A percentile compares a stretch with the other conserved stretches of the same genome.
These are phyloP conservation scores for Lasiodiplodia theobromae DNA, from an alignment of 2,329 filamentous ascomycete genomes.

Conservation along the genomic window DNA sequence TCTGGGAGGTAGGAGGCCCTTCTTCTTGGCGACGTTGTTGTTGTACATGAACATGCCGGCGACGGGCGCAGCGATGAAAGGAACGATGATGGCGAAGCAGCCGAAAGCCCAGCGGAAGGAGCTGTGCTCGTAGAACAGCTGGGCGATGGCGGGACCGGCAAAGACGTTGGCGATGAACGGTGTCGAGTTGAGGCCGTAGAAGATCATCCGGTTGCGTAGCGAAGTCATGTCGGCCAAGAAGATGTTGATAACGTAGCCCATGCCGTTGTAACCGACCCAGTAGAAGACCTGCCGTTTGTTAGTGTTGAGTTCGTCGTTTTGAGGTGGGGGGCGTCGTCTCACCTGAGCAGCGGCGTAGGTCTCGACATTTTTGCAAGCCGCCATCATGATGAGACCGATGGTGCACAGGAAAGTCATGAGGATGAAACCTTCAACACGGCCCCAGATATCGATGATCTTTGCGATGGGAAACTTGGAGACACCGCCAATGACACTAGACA, in stretches of 20 bases:
- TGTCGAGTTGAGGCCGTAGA: slow-evolving; percentile 58
- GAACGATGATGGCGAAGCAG: slow-evolving; percentile 69
- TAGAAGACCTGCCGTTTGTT: slow-evolving; percentile 64
- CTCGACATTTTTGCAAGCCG: slow-evolving; percentile 62
- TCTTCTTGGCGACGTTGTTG: slow-evolving; percentile 62
- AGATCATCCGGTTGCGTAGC: slow-evolving; percentile 68
- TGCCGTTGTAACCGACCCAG: slow-evolving; percentile 54
- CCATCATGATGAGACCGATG: slow-evolving; percentile 66
- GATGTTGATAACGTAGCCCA: slow-evolving; percentile 66
- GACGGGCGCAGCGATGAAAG: slow-evolving; percentile 67
- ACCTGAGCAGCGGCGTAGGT: slow-evolving; percentile 66
- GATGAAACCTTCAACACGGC: slow-evolving; percentile 68
- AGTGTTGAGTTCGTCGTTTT: not conserved
- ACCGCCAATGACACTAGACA: slow-evolving; percentile 63
- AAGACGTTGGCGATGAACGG: slow-evolving; percentile 45
- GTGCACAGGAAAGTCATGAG: slow-evolving; percentile 61
- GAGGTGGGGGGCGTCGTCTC: not conserved
- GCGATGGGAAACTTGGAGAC: slow-evolving; percentile 70
- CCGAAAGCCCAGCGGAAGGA: slow-evolving; percentile 74
- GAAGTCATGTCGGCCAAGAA: slow-evolving; percentile 71
- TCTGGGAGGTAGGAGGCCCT: slow-evolving; percentile 52
- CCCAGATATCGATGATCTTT: slow-evolving; percentile 72
- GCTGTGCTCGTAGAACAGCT: slow-evolving; percentile 57
- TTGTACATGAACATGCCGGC: slow-evolving; percentile 65
- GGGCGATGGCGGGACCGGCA: slow-evolving; percentile 39